Conservation (phyloP, 108 stramenopile genomes). For the Nitzschia inconspicua region DNA sequence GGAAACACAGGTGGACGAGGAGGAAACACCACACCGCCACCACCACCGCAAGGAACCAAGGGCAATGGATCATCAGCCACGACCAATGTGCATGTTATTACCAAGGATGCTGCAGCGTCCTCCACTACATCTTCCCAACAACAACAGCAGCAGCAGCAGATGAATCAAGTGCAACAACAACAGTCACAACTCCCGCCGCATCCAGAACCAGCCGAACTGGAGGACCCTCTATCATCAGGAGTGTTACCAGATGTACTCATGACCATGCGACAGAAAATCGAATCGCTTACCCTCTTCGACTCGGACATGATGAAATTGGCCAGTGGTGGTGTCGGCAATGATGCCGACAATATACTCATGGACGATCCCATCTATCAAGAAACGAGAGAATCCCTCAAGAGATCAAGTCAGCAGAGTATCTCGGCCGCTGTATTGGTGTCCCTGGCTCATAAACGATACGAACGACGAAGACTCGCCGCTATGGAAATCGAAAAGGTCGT, state of each 20-base stretch:
- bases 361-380: conserved; percentile 48
- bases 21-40: not conserved
- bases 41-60: not conserved
- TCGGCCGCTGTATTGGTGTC: conserved; percentile 80
- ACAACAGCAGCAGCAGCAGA: not conserved
- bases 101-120: not conserved
- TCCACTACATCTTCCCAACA: not conserved
- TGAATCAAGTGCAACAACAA: conserved; percentile 4
- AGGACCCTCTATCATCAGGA: conserved; percentile 35
- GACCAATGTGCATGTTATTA: too few relatives aligned
- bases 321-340: conserved; percentile 4
- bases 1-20: too few relatives aligned
- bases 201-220: not conserved
- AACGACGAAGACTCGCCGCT: conserved; percentile 81
- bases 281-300: conserved; percentile 68
- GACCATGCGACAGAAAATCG: conserved; percentile 77
- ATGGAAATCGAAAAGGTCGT: conserved; percentile 93
- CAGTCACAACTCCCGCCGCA: not conserved
- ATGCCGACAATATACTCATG: not conserved
- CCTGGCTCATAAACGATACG: conserved; percentile 87
- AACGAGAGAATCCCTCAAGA: conserved; percentile 68
- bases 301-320: conserved; percentile 58
- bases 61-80: not conserved
- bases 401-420: conserved; percentile 77
- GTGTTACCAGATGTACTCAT: conserved; percentile 71